phyloP scores from a whole-genome alignment of 2,329 filamentous ascomycete genomes.

The Zelopaecilomyces penicillatus region DNA sequence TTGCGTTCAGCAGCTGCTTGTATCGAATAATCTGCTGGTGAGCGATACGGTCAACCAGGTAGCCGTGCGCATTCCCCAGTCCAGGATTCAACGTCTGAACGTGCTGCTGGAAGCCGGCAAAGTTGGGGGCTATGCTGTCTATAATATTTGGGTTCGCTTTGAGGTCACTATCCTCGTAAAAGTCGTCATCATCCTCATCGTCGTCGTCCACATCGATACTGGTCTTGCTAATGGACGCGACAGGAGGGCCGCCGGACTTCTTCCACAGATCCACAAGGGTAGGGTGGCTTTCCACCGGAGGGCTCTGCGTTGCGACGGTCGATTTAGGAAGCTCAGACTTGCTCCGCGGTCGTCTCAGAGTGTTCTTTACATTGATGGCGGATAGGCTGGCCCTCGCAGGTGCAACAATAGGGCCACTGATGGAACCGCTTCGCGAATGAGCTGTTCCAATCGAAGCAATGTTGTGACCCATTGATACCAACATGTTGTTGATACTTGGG shows the following conservation, averaged over 20 bases:
- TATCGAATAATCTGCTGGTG: conserved; percentile 74
- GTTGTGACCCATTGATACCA: conserved; percentile 46
- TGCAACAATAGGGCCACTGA: conserved; percentile 42
- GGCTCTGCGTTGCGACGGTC: conserved; percentile 14
- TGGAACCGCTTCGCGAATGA: conserved; percentile 51
- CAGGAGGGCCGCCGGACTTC: conserved; percentile 45
- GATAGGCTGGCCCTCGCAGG: conserved; percentile 44
- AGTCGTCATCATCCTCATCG: conserved; percentile 52
- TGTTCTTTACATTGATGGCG: conserved; percentile 36
- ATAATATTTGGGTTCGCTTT: conserved; percentile 55
- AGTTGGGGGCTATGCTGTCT: conserved; percentile 61
- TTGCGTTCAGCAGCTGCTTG: conserved; percentile 63
- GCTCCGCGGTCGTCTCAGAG: conserved; percentile 46
- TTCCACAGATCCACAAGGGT: conserved; percentile 44
- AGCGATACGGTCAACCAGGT: conserved; percentile 72
- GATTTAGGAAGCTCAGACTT: conserved; percentile 44
- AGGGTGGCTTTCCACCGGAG: conserved; percentile 28
- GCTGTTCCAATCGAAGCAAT: conserved; percentile 48
- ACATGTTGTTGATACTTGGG: conserved; percentile 51
- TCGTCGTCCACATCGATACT: conserved; percentile 37
- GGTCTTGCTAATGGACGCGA: conserved; percentile 36
- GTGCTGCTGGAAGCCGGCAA: conserved; percentile 69
- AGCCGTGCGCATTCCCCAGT: conserved; percentile 45
- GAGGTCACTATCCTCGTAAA: conserved; percentile 49
- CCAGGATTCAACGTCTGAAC: conserved; percentile 66